phyloP scores from a whole-genome alignment of 257 asterid species.

The Catharanthus roseus region DNA sequence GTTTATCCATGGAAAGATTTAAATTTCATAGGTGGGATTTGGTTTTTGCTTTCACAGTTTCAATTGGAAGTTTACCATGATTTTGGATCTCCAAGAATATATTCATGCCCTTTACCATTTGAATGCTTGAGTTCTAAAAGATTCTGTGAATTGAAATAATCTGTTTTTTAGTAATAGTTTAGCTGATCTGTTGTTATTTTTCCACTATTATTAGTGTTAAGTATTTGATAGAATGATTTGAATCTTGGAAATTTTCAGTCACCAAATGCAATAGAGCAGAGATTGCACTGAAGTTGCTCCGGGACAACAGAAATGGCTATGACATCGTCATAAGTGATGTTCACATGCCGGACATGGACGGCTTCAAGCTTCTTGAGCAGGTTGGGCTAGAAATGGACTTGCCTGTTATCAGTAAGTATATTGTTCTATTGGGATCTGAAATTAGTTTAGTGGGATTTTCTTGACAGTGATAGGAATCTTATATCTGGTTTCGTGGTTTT shows the following conservation, averaged over 20 bases:
- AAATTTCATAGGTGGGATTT: neutral
- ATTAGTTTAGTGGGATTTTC: neutral
- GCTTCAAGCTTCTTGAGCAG: constrained; percentile 82
- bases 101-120: neutral
- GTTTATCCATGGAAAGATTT: neutral
- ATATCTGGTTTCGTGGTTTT: constrained; percentile 14
- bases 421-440: neutral
- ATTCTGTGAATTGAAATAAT: neutral
- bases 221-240: constrained; percentile 9
- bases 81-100: constrained; percentile 6
- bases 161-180: neutral
- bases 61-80: too few species aligned
- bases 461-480: neutral
- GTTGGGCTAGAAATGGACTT: constrained; percentile 94
- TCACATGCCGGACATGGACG: constrained; percentile 98
- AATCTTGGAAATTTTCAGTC: constrained; percentile 38
- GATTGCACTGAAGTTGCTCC: constrained; percentile 52
- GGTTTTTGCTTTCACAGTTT: too few species aligned
- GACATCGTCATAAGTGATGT: constrained; percentile 93
- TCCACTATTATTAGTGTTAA: neutral
- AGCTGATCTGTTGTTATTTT: neutral
- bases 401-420: constrained; percentile 89
- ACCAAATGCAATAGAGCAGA: constrained; percentile 83
- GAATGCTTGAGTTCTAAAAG: neutral
- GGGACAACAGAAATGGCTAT: constrained; percentile 66